Evolutionary conservation across 78 protist genomes (phyloP).

Genomic region (Pelomyxa schiedti): DNA sequence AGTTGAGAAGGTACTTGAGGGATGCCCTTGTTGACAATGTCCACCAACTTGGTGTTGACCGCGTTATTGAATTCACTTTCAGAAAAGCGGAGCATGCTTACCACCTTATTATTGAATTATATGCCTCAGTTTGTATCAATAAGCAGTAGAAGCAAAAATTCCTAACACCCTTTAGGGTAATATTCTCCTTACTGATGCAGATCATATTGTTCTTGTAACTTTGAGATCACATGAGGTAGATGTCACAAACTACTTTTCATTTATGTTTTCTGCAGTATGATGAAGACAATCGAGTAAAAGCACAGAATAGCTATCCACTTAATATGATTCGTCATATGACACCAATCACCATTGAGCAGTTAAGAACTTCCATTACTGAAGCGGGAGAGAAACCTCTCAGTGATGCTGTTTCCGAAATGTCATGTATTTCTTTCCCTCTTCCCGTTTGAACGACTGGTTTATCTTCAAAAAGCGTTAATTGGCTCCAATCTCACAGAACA

Average conservation of each 20-base stretch:
- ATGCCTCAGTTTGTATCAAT: slow-evolving; percentile 16
- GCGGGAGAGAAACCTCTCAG: no score
- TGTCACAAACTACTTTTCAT: no score
- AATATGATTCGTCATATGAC: no score
- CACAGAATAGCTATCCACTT: slow-evolving; percentile 7
- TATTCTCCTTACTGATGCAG: slow-evolving; percentile 42
- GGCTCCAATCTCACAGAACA: no score
- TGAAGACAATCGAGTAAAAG: slow-evolving; percentile 23
- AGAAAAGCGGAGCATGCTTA: slow-evolving; percentile 52
- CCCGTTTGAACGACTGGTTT: no score
- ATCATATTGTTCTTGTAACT: slow-evolving; percentile 17
- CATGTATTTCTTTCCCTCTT: no score
- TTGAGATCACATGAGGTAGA: slow-evolving; percentile 44
- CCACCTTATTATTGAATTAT: slow-evolving; percentile 61
- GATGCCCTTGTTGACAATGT: slow-evolving; percentile 55
- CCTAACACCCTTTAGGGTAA: slow-evolving; percentile 27
- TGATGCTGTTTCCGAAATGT: no score
- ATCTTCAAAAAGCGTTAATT: no score
- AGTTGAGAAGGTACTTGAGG: slow-evolving; percentile 84
- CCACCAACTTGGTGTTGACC: slow-evolving; percentile 82
- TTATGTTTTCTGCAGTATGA: no score
- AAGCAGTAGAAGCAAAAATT: background rate
- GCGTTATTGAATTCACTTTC: slow-evolving; percentile 73
- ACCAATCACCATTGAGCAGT: no score
- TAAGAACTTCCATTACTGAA: no score